Evolutionary conservation across 2,329 filamentous ascomycete species (phyloP).

Genomic region (Arthrinium phaeospermum): DNA sequence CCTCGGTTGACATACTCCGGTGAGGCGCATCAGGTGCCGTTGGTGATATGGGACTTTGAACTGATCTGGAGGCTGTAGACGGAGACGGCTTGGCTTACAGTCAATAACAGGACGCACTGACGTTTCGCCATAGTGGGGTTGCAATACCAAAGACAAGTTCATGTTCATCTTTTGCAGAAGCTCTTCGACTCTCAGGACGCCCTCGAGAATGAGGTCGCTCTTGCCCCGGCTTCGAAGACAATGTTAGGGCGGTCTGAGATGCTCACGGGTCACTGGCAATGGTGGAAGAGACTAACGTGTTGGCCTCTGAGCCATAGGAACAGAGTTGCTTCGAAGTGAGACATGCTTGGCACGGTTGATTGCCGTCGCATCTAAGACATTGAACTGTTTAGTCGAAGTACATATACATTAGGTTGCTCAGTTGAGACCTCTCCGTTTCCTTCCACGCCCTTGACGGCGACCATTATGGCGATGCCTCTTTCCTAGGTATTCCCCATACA

Average conservation of each 20-base stretch:
- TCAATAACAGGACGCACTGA: not conserved
- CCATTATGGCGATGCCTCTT: not conserved
- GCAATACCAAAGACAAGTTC: conserved; percentile 33
- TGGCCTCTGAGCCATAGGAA: conserved; percentile 49
- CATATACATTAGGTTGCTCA: not conserved
- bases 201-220: conserved; percentile 57
- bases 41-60: conserved; percentile 22
- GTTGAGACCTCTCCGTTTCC: not conserved
- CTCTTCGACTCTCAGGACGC: conserved; percentile 53
- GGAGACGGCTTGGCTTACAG: conserved; percentile 25
- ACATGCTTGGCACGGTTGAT: conserved; percentile 50
- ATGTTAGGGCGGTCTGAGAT: not conserved
- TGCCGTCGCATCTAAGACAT: conserved; percentile 51
- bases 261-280: not conserved
- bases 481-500: not conserved
- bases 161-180: conserved; percentile 51
- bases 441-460: not conserved
- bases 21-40: conserved; percentile 19
- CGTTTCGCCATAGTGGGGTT: not conserved
- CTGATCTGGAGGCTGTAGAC: conserved; percentile 1
- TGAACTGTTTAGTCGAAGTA: not conserved
- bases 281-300: conserved; percentile 43
- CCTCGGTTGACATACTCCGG: conserved; percentile 23
- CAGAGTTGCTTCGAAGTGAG: conserved; percentile 44
- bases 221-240: conserved; percentile 49